phyloP scores from a whole-genome alignment of 1,139 yeast species.

The Geotrichum europaeum region DNA sequence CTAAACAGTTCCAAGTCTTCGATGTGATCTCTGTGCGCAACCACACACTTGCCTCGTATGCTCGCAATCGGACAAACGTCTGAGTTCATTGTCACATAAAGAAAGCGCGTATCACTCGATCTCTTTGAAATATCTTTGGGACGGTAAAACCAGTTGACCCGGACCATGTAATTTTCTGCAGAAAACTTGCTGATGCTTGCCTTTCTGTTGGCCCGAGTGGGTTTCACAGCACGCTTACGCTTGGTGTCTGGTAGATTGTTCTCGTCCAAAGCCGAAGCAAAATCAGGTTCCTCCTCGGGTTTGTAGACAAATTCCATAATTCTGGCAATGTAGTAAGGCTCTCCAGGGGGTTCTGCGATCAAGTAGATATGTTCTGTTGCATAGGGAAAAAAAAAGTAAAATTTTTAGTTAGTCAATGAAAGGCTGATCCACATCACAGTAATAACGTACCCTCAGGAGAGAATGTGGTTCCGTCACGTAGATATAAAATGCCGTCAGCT shows the following conservation, averaged over 20 bases:
- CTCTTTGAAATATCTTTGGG: constrained; percentile 76
- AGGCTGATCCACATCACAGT: not conserved
- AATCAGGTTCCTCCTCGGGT: constrained; percentile 17
- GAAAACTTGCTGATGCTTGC: constrained; percentile 24
- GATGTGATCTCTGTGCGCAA: constrained; percentile 62
- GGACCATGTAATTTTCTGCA: constrained; percentile 52
- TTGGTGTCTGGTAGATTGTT: not conserved
- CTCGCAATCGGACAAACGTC: constrained; percentile 76
- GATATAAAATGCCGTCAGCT: constrained; percentile 33
- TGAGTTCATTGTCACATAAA: constrained; percentile 82
- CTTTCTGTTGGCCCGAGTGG: constrained; percentile 3
- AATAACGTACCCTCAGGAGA: constrained; percentile 31
- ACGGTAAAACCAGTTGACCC: constrained; percentile 88
- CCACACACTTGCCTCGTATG: constrained; percentile 69
- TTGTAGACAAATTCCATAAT: constrained; percentile 61
- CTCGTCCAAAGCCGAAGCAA: not conserved
- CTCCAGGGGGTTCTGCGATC: constrained; percentile 92
- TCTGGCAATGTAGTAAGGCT: constrained; percentile 85
- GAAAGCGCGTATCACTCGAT: constrained; percentile 62
- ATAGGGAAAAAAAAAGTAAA: not conserved
- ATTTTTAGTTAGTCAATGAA: not conserved
- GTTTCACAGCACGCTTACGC: not conserved
- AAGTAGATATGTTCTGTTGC: constrained; percentile 66
- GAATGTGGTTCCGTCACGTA: constrained; percentile 33
- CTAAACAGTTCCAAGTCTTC: constrained; percentile 53